These are phyloP conservation scores for Globisporangium mamillatum DNA, from an alignment of 352 stramenopile genomes.

Conservation along the genomic window DNA sequence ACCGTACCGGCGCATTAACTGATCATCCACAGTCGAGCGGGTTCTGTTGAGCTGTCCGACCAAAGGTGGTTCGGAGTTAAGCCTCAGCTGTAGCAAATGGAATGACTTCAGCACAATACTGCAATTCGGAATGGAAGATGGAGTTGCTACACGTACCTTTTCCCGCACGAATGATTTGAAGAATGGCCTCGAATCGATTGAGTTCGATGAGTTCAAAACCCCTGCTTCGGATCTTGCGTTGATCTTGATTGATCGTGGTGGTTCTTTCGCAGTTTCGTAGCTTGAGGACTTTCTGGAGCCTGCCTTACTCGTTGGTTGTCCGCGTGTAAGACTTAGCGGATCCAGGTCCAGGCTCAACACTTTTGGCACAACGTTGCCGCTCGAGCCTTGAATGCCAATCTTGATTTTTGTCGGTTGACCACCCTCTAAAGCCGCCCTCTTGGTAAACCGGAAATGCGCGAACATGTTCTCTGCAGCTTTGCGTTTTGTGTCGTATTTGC, in stretches of 20 bases:
- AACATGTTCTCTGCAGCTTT: constrained; percentile 13
- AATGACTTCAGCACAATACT: background rate
- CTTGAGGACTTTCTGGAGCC: background rate
- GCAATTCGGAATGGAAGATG: background rate
- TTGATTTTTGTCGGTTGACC: background rate
- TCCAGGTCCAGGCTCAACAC: background rate
- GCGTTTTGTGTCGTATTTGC: constrained; percentile 5
- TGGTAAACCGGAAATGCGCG: constrained; percentile 17
- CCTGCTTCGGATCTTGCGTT: background rate
- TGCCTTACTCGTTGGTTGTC: background rate
- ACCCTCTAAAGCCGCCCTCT: background rate
- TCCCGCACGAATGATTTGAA: constrained; percentile 20
- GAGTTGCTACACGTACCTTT: constrained; percentile 11
- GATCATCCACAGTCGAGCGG: constrained; percentile 17
- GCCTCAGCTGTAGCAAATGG: background rate
- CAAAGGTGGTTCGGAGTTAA: background rate
- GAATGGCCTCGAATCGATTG: constrained; percentile 16
- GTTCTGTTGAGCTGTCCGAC: background rate
- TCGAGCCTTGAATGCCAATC: background rate
- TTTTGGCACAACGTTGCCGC: background rate
- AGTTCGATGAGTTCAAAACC: background rate
- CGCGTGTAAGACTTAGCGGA: background rate
- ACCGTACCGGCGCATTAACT: constrained; percentile 13
- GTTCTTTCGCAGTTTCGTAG: background rate
- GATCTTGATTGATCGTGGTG: background rate